A percentile compares a stretch with the other conserved stretches of the same genome.
Conservation (phyloP, 2,329 filamentous ascomycete species). For the Talaromyces amestolkiae region DNA sequence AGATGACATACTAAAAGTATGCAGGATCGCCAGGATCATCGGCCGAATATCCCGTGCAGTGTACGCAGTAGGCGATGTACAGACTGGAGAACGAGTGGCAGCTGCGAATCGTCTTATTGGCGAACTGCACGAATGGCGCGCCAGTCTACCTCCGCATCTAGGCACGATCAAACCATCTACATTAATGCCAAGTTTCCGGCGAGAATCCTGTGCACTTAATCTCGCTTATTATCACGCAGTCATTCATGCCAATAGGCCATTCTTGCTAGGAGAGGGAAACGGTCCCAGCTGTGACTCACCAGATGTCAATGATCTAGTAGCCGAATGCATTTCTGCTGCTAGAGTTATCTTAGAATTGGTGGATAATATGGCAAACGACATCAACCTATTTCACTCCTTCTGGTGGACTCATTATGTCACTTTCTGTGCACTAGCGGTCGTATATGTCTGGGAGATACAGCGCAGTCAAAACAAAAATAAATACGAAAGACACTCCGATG, state of each 20-base stretch:
- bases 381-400: conserved; percentile 42
- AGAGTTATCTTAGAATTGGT: conserved; percentile 41
- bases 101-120: not conserved
- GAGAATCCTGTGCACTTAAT: conserved; percentile 39
- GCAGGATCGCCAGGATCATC: conserved; percentile 2
- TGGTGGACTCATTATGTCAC: conserved; percentile 33
- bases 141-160: not conserved
- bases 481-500: not conserved
- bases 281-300: conserved; percentile 6
- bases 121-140: not conserved
- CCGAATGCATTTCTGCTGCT: conserved; percentile 38
- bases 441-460: not conserved
- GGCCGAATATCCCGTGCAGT: conserved; percentile 7
- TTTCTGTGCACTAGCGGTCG: conserved; percentile 1
- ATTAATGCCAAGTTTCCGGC: conserved; percentile 45
- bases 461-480: not conserved
- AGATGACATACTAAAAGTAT: not conserved
- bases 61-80: not conserved
- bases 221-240: conserved; percentile 37
- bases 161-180: not conserved
- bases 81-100: not conserved
- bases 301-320: conserved; percentile 26
- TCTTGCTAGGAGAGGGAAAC: conserved; percentile 24
- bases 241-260: conserved; percentile 35
- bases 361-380: conserved; percentile 37